Conservation (phyloP, 306 rosid genomes). For the Betula pendula region DNA sequence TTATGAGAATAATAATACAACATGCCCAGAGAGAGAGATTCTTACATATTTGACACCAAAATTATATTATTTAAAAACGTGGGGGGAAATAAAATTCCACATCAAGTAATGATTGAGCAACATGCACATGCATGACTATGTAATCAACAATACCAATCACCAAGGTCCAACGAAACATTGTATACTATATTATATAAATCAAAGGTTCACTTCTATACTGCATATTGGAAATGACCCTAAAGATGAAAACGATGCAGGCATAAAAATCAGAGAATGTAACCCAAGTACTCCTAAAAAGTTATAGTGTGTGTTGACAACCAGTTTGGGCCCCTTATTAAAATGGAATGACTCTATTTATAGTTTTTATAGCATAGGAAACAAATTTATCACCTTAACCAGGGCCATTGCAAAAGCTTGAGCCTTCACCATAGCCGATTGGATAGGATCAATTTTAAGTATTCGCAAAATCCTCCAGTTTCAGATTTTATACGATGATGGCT, state of each 20-base stretch:
- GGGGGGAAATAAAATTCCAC: not conserved
- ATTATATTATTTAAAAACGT: not conserved
- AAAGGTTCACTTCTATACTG: too few species aligned
- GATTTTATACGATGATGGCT: constrained; percentile 1
- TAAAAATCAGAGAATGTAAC: too few species aligned
- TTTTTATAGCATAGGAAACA: too few species aligned
- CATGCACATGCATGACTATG: not conserved
- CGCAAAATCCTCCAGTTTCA: not conserved
- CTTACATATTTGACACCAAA: not conserved
- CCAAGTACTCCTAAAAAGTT: too few species aligned
- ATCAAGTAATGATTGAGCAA: not conserved
- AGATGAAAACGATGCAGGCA: too few species aligned
- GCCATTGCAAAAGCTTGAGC: not conserved
- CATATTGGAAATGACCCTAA: too few species aligned
- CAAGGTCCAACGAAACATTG: not conserved
- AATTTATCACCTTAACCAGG: not conserved
- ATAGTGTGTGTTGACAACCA: too few species aligned
- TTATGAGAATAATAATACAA: not conserved
- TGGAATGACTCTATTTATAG: too few species aligned
- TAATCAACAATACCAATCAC: not conserved
- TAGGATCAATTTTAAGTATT: not conserved
- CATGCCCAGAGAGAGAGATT: not conserved
- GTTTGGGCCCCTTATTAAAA: too few species aligned
- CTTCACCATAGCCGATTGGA: not conserved
- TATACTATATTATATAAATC: too few species aligned